Base-by-base conservation (phyloP, 1,284 basidiomycete species). In the Naganishia liquefaciens region DNA sequence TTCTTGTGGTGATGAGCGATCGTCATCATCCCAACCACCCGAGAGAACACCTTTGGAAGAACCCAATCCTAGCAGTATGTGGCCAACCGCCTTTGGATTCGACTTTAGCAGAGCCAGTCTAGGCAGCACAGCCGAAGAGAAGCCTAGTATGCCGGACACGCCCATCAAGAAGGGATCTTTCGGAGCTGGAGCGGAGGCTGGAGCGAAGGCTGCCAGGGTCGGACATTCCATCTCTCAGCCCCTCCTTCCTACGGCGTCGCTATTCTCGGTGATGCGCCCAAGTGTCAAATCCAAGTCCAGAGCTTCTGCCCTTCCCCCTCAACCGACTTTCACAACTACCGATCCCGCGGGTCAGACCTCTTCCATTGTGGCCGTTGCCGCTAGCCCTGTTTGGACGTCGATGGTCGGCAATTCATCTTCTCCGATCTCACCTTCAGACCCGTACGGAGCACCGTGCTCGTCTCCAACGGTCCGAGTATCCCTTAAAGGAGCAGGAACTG, bases 151-250 rank as follows among this genome's bases (percentile, higher is more conserved):
- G 79, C 79, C 79, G 10, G 76, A 71, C 51, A 80, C 79, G 10
- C 79, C 79, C 0, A 77, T 80, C 63, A 80, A 80, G 74, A 73
- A 74, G 60, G 71, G 74, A 40, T 69, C 73, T 17, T 77, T 76
- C 55, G 68, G 68, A 28, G 33, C 33, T 7, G 33, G 33, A 10
- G 70, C 72, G 49, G 66, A 68, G 19, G 62, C 55, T 27, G 68
- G 68, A 11, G 61, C 65, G 37, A 63, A 64, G 23, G 43, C 42
- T 17, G 60, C 30, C n/a, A 47, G 42, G 11, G 69, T 72, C 6
- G 70, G 71, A 30, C 74, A 75, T 60, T 75, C 74, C 2, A 58
- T 61, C 43, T 73, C 72, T 0, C 73, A 74, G 43, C 73, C 73
- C 3, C 66, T 64, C 28, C 43, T 62, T 6, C 21, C 27, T 7